A percentile compares a stretch with the other conserved stretches of the same genome.
Conservation (phyloP, 768 basidiomycete genomes). For the Amanita subjunquillea region DNA sequence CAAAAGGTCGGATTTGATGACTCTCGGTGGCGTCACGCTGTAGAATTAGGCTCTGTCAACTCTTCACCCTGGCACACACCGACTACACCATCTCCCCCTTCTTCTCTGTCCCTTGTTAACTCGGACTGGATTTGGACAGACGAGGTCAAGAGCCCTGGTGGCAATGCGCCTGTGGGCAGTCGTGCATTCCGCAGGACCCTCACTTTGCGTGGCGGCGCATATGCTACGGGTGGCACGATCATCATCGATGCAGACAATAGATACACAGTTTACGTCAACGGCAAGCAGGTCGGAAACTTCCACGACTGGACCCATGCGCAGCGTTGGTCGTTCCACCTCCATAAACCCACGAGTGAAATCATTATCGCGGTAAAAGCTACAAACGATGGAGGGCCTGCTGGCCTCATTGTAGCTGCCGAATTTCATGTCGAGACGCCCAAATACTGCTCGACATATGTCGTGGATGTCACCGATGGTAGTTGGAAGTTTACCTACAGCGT, state of each 20-base stretch:
- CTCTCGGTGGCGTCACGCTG: slow-evolving; percentile 18
- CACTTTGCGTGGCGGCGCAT: not conserved
- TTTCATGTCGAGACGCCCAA: not conserved
- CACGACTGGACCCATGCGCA: not conserved
- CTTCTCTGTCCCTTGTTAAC: slow-evolving; percentile 13
- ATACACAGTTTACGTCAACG: slow-evolving; percentile 3
- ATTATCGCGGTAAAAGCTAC: not conserved
- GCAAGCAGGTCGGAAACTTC: not conserved
- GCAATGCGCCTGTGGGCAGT: slow-evolving; percentile 5
- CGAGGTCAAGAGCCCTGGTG: slow-evolving; percentile 10
- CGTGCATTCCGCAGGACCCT: slow-evolving; percentile 2
- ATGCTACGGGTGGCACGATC: not conserved
- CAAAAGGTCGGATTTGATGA: slow-evolving; percentile 20
- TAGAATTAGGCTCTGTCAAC: slow-evolving; percentile 13
- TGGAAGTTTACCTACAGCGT: not conserved
- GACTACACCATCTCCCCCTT: slow-evolving; percentile 10
- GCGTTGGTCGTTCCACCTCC: not conserved
- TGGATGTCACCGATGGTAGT: not conserved
- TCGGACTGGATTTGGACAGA: slow-evolving; percentile 24
- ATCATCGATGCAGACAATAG: slow-evolving; percentile 1
- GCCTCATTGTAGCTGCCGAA: not conserved
- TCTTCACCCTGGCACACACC: slow-evolving; percentile 4
- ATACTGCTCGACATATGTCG: not conserved
- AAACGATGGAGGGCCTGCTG: not conserved
- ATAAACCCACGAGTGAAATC: not conserved